These are phyloP conservation scores for Discostella stelligera DNA, from an alignment of 352 stramenopile species.

Conservation along the genomic window DNA sequence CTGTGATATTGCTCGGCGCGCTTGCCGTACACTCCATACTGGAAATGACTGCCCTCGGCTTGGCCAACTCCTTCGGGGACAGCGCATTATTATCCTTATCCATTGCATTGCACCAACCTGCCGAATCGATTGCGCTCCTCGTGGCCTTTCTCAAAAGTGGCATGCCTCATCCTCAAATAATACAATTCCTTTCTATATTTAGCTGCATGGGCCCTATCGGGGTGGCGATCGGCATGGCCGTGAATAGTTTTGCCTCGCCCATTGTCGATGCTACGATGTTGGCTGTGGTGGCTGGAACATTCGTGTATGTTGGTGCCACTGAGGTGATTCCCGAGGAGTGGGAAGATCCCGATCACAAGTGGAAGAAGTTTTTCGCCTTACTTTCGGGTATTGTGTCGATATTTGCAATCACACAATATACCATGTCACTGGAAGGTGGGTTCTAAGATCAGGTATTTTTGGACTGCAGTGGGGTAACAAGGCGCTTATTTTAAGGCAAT, in stretches of 20 bases:
- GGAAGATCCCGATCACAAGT: constrained; percentile 82
- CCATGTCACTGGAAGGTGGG: constrained; percentile 57
- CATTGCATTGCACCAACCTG: constrained; percentile 87
- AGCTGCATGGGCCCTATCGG: constrained; percentile 84
- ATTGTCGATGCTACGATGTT: constrained; percentile 85
- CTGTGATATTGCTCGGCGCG: constrained; percentile 85
- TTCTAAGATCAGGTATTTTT: neutral
- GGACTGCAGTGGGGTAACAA: neutral
- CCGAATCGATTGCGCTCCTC: constrained; percentile 86
- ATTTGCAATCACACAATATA: constrained; percentile 83
- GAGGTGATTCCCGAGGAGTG: constrained; percentile 85
- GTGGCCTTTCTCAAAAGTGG: constrained; percentile 88
- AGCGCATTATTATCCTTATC: constrained; percentile 83
- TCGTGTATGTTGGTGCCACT: constrained; percentile 88
- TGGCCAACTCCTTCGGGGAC: constrained; percentile 81
- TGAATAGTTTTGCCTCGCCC: constrained; percentile 81
- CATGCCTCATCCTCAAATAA: constrained; percentile 81
- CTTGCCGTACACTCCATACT: constrained; percentile 86
- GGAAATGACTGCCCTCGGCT: constrained; percentile 86
- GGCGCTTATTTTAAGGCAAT: neutral
- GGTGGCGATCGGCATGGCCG: constrained; percentile 79
- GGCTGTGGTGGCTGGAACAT: constrained; percentile 86
- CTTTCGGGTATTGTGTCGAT: constrained; percentile 79
- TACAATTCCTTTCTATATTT: constrained; percentile 84
- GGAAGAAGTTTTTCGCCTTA: constrained; percentile 81